Conservation (phyloP, 176 grass and related monocot genomes). For the Bothriochloa decipiens region DNA sequence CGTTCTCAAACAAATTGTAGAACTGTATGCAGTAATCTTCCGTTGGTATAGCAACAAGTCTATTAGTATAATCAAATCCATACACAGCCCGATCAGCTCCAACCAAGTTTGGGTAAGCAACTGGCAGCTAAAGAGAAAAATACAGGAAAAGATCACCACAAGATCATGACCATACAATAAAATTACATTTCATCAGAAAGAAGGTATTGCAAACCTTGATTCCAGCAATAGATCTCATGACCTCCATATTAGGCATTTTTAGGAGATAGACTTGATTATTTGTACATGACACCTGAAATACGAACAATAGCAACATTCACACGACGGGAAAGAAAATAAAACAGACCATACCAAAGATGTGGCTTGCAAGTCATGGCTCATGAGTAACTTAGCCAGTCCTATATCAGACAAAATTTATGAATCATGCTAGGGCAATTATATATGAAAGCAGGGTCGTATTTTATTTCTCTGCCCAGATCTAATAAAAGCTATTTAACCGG, state of each 20-base stretch:
- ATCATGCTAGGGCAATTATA: background rate
- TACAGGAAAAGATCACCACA: slow-evolving; percentile 25
- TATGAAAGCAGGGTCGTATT: background rate
- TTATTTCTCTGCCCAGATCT: background rate
- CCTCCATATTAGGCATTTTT: slow-evolving; percentile 95
- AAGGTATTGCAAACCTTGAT: slow-evolving; percentile 78
- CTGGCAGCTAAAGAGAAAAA: slow-evolving; percentile 60
- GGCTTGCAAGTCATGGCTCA: background rate
- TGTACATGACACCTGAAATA: slow-evolving; percentile 78
- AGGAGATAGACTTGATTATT: slow-evolving; percentile 80
- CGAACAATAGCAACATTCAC: background rate
- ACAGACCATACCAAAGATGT: slow-evolving; percentile 18
- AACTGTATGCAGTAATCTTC: slow-evolving; percentile 89
- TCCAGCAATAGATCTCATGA: slow-evolving; percentile 81
- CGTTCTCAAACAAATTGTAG: slow-evolving; percentile 77
- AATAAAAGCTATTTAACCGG: background rate
- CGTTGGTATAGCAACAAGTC: slow-evolving; percentile 73
- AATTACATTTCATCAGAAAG: slow-evolving; percentile 5
- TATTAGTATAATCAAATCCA: slow-evolving; percentile 71
- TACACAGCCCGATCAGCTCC: slow-evolving; percentile 31
- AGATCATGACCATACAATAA: slow-evolving; percentile 29
- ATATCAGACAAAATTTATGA: background rate
- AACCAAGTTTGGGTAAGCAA: slow-evolving; percentile 37
- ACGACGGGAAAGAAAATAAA: slow-evolving; percentile 8
- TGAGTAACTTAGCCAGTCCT: background rate